Evolutionary conservation across 805 yeast species (phyloP), one percentile per base, ranked within the genome.

Genomic region (Myxozyma vanderwaltii): DNA sequence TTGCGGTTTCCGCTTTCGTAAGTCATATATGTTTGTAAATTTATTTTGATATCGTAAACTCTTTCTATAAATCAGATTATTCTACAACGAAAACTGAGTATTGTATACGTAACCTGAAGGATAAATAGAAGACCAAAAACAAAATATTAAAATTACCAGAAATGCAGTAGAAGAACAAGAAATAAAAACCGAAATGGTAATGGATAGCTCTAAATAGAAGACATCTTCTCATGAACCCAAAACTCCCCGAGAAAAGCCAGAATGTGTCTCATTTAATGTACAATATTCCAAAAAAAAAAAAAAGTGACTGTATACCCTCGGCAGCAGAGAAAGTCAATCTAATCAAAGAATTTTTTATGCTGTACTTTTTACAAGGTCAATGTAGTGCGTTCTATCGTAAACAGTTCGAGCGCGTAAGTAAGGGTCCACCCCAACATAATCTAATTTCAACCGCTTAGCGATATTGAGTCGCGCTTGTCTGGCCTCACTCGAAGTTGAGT

Each of bases 401-500:
- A 85, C 76, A 40, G 91, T 84, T 64, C 91, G 84, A 44, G 86
- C 83, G 73, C 99, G 85, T 50, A 90, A 73, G 65, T 87, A 91
- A 1, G 94, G 92, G 70, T 94, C 98, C 56, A 89, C 73, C 50
- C 75, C 71, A 70, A 82, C 79, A 74, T 86, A 91, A 70, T 88
- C 88, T 29, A 78, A 75, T 7, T 86, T 76, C 50, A 92, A 70
- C 70, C 85, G 86, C 44, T 41, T 40, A 8, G 56, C 63, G 15
- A 59, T 40, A 56, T 84, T 86, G 35, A 77, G 73, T 70, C 82
- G 76, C 61, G 80, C 79, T 52, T 73, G 68, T 13, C 76, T 75
- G 54, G 84, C 81, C 12, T 79, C 82, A 38, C 76, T 2, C 77
- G 77, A 54, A 2, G 81, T 77, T 21, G 88, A 75, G 54, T 61